Base-by-base conservation (phyloP, 768 basidiomycete genomes). In the Austroboletus eburneus region DNA sequence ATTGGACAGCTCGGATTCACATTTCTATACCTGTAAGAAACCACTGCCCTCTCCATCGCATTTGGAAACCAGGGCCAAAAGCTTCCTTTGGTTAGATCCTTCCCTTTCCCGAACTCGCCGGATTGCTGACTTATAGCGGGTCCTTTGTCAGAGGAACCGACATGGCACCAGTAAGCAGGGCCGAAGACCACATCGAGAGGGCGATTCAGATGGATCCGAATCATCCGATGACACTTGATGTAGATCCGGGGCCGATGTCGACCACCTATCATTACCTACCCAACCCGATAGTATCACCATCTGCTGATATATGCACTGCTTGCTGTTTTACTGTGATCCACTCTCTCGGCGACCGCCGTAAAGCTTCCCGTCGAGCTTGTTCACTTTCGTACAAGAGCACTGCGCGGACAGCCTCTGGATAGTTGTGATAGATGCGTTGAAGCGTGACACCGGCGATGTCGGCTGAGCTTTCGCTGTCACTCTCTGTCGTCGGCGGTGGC, bases 51-150 rank as follows among this genome's bases (percentile, higher is more conserved):
- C 30, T 92, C 89, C 39, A 90, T 90, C 49, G 87, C 89, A 20
- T 83, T 92, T 58, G 88, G 87, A 36, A 91, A 87, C 62, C 89
- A 92, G 75, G 89, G 89, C 24, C 87, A 91, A 71, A 91, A 91
- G 66, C 73, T 92, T 48, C 90, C 89, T 40, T 65, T 91, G 76
- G 89, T 91, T 65, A 63, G 81, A 65, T 62, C 55, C 48, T 58
- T 58, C 56, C 55, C 43, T 50, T 21, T 39, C 49, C 53, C 64
- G 59, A 43, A 43, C 43, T 44, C 36, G 30, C 32, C 62, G 54
- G 56, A 55, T n/a, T 43, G 45, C 46, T 48, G 45, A 60, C 56
- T 37, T 59, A 16, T 43, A 48, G 29, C 62, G 45, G 54, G 33
- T 32, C 51, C 46, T 42, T 51, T 48, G 22, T n/a, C 55, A 90